Conservation (phyloP, 192 early-diverging fungal genomes). For the Linderina pennispora region DNA sequence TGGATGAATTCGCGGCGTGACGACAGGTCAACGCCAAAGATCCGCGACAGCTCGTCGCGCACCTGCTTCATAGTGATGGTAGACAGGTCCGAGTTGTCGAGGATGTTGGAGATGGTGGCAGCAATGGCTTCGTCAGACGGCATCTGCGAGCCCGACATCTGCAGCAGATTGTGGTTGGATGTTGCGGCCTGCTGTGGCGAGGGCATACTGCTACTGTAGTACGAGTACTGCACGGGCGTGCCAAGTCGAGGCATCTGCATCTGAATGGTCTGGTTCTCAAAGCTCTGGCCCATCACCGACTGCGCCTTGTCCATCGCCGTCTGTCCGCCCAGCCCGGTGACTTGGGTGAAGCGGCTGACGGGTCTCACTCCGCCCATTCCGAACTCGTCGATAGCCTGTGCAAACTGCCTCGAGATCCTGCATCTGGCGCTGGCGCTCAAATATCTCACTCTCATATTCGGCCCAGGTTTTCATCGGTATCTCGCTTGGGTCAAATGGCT, state of each 20-base stretch:
- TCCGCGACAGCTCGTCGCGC: slow-evolving; percentile 56
- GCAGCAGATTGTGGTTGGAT: slow-evolving; percentile 16
- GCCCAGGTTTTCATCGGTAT: slow-evolving; percentile 86
- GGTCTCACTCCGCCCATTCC: slow-evolving; percentile 15
- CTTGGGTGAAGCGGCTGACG: slow-evolving; percentile 24
- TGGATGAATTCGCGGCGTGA: slow-evolving; percentile 60
- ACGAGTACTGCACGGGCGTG: too few species aligned
- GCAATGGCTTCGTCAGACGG: slow-evolving; percentile 66
- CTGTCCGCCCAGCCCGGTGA: not conserved
- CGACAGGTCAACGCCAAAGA: slow-evolving; percentile 66
- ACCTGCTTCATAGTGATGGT: slow-evolving; percentile 76
- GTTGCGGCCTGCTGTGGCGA: slow-evolving; percentile 11
- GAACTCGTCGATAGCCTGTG: slow-evolving; percentile 35
- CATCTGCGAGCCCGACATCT: slow-evolving; percentile 15
- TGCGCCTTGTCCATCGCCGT: too few species aligned
- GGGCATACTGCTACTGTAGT: slow-evolving; percentile 16
- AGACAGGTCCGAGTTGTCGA: slow-evolving; percentile 61
- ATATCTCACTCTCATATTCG: slow-evolving; percentile 74
- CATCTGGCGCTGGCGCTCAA: slow-evolving; percentile 17
- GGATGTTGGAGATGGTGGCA: slow-evolving; percentile 54
- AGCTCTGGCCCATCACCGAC: too few species aligned
- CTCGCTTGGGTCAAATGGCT: slow-evolving; percentile 78
- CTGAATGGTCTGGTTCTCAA: too few species aligned
- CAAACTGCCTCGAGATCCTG: slow-evolving; percentile 13
- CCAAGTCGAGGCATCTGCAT: too few species aligned